A percentile compares a stretch with the other conserved stretches of the same genome.
These are phyloP conservation scores for Prunus mira DNA, from an alignment of 306 rosid species.

Conservation along the genomic window DNA sequence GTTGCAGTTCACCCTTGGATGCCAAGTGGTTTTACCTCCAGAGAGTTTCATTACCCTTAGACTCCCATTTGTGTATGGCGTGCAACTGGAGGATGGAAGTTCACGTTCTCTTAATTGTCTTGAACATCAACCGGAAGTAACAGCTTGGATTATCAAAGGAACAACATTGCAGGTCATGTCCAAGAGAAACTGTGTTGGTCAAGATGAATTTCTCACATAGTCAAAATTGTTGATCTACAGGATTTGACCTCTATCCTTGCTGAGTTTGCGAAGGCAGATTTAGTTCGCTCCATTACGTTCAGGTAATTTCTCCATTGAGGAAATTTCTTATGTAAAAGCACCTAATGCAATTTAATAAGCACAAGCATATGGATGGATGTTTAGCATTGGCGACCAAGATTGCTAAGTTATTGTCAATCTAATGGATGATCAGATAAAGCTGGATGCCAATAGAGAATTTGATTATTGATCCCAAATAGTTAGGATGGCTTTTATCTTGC, in stretches of 20 bases:
- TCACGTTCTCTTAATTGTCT: conserved; percentile 62
- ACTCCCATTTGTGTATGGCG: conserved; percentile 85
- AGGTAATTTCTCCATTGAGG: conserved; percentile 22
- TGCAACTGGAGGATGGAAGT: conserved; percentile 68
- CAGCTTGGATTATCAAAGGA: conserved; percentile 90
- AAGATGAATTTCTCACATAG: conserved; percentile 45
- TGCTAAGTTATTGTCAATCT: neutral
- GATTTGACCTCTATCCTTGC: conserved; percentile 14
- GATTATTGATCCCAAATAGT: neutral
- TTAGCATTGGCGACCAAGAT: neutral
- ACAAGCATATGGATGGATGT: neutral
- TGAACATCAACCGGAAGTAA: conserved; percentile 75
- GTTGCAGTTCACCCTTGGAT: conserved; percentile 76
- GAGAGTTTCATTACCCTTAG: conserved; percentile 85
- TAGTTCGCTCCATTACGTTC: conserved; percentile 25
- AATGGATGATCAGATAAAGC: neutral
- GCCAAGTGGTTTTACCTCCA: conserved; percentile 75
- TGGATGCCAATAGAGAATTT: neutral
- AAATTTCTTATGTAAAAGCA: neutral
- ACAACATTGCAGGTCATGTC: conserved; percentile 66
- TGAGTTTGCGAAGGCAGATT: conserved; percentile 23
- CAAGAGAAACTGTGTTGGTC: conserved; percentile 44
- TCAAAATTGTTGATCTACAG: conserved; percentile 25
- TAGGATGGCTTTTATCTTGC: neutral
- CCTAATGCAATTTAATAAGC: neutral